Base-by-base conservation (phyloP, 129 eudicot species). In the Logfia minima region DNA sequence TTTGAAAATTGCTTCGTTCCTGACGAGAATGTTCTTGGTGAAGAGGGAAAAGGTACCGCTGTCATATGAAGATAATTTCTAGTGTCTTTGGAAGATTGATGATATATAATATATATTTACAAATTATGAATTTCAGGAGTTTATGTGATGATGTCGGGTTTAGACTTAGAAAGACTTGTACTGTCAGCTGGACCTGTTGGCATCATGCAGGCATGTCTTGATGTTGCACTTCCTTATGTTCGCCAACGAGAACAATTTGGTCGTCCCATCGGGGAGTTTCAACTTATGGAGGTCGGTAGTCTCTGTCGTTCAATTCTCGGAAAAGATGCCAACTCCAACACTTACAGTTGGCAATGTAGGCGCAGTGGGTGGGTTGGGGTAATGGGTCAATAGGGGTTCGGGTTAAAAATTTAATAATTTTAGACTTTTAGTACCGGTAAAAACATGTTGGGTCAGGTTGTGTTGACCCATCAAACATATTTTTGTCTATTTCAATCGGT, bases 1-100 rank as follows among this genome's bases (percentile, higher is more conserved):
- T 95, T 92, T 66, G 97, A 95, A 55, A 89, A 92, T 83, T 92
- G 97, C 87, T 95, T 95, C 72, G 97, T 95, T 74, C 97, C 99
- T 64, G 80, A 85, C 37, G 97, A 95, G 81, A 95, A 92, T 64
- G 85, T 95, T 75, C 96, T 95, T 61, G 99, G 99, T 65, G 83
- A 95, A 83, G 99, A 80, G 78, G 99, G 99, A 65, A 95, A 88
- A 88, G 97, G 97, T 92, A 86, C 52, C 56, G 21, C 32, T 3
- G 24, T 28, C 34, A 66, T 51, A 63, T 35, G 55, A 65, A 69
- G 19, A 55, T 8, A 9, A 64, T 45, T 13, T 75, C n/a, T 62
- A 23, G 13, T 75, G 14, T 24, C 26, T 21, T 64, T 39, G 41
- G 6, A 29, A 43, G 4, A 9, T 43, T 67, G 13, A 29, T 63